Percentiles rank a stretch among this genome's conserved stretches.
Conservation (phyloP, 192 early-diverging fungal genomes). For the Dissophora ornata region DNA sequence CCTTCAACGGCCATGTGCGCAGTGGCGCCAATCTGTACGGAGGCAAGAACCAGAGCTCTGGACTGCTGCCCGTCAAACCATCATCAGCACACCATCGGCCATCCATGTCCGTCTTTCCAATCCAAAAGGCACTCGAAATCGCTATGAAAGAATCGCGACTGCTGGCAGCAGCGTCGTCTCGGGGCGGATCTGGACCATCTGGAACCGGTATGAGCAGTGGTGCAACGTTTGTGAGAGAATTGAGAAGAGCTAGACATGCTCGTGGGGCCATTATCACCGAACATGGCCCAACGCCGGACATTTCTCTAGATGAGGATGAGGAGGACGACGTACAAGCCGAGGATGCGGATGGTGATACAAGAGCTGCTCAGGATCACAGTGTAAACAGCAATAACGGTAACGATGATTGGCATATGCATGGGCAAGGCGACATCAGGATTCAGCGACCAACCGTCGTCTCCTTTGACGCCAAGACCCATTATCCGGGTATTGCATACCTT, state of each 20-base stretch:
- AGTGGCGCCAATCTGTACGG: slow-evolving; percentile 48
- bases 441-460: slow-evolving; percentile 15
- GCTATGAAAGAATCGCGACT: slow-evolving; percentile 42
- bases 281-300: slow-evolving; percentile 35
- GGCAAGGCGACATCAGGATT: slow-evolving; percentile 25
- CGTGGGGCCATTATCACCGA: slow-evolving; percentile 28
- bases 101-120: slow-evolving; percentile 42
- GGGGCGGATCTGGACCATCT: slow-evolving; percentile 35
- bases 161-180: slow-evolving; percentile 34
- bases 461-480: slow-evolving; percentile 16
- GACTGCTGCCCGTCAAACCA: slow-evolving; percentile 13
- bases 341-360: slow-evolving; percentile 4
- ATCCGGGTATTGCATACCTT: slow-evolving; percentile 43
- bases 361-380: neutral
- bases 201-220: slow-evolving; percentile 45
- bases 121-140: slow-evolving; percentile 51
- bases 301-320: slow-evolving; percentile 28
- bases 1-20: slow-evolving; percentile 52
- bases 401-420: slow-evolving; percentile 1
- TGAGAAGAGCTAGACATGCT: slow-evolving; percentile 25
- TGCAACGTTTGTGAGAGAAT: slow-evolving; percentile 48
- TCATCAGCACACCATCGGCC: slow-evolving; percentile 20
- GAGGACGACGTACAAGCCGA: neutral
- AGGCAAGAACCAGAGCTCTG: slow-evolving; percentile 27
- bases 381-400: neutral